Evolutionary conservation across 2,329 filamentous ascomycete species (phyloP), one percentile per base, ranked within the genome.

Genomic region (Nemania sp.): DNA sequence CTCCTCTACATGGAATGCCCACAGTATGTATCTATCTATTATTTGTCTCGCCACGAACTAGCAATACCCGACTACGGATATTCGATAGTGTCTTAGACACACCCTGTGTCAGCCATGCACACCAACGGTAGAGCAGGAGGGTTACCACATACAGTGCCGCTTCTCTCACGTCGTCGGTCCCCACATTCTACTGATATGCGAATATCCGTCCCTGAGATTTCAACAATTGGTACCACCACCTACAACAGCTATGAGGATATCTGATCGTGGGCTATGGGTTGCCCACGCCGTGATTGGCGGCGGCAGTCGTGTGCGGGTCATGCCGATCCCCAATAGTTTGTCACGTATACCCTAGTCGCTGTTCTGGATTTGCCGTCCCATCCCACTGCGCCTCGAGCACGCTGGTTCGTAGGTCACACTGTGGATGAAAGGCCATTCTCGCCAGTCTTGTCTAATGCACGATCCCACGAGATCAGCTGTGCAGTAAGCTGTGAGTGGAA

Each of bases 281-380:
- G 31, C 7, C 20, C 23, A 39, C 36, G 19, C 39, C 49, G 54
- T 53, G 54, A 56, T 56, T 48, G 33, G 45, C 46, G 40, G 49
- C 44, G 49, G 45, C n/a, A 39, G 41, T 33, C 33, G 44, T 45
- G 30, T 42, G 34, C 22, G 33, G 49, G 28, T 40, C 22, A 30
- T 46, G 54, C 48, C 39, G 54, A 56, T 56, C 49, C 6, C 17
- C 44, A 49, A 56, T 56, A 56, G 49, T 49, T 20, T 8, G 9
- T 45, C 20, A 23, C 43, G n/a, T 31, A 15, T 15, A 19, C 23
- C 19, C 26, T 30, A 20, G 24, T 30, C 15, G 39, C 45, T 5
- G 3, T 33, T 26, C 33, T 15, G n/a, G 5, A 11, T 33, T 31
- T 20, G 20, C 15, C 15, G 17, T 20, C 31, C 22, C 15, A 19